Conservation (phyloP, 2,329 filamentous ascomycete species). For the Aspergillus felis region DNA sequence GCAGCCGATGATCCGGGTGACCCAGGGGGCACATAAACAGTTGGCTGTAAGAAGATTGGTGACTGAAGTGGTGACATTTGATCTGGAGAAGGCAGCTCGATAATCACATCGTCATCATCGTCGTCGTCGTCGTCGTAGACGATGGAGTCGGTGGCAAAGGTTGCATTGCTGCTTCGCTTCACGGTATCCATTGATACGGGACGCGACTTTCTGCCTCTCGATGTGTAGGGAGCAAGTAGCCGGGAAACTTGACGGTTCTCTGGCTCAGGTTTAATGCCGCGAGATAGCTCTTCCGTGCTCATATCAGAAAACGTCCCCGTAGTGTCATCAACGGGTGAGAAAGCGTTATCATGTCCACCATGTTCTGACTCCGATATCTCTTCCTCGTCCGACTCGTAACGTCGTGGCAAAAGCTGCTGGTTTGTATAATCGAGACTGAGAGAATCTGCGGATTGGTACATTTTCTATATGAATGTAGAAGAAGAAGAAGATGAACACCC, state of each 20-base stretch:
- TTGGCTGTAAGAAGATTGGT: constrained; percentile 26
- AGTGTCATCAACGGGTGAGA: constrained; percentile 27
- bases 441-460: constrained; percentile 25
- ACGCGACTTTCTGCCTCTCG: constrained; percentile 21
- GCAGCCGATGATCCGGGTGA: constrained; percentile 12
- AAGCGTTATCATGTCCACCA: constrained; percentile 28
- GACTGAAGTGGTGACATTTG: constrained; percentile 24
- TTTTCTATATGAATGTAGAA: constrained; percentile 10
- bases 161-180: constrained; percentile 30
- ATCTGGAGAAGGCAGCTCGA: constrained; percentile 31
- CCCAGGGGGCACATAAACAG: constrained; percentile 26
- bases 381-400: constrained; percentile 39
- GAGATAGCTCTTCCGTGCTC: constrained; percentile 27
- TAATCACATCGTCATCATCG: constrained; percentile 27
- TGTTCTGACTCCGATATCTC: constrained; percentile 36
- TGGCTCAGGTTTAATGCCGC: constrained; percentile 20
- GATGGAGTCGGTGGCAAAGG: constrained; percentile 28
- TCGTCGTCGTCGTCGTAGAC: constrained; percentile 27
- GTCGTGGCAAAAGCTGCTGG: constrained; percentile 27
- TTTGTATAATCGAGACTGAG: constrained; percentile 29
- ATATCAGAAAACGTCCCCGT: constrained; percentile 24
- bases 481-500: constrained; percentile 2
- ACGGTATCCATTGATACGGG: constrained; percentile 34
- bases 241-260: constrained; percentile 15
- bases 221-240: constrained; percentile 18